Evolutionary conservation across 2,329 filamentous ascomycete genomes (phyloP), one percentile per base, ranked within the genome.

Genomic region (Dothideomycetes sp.): DNA sequence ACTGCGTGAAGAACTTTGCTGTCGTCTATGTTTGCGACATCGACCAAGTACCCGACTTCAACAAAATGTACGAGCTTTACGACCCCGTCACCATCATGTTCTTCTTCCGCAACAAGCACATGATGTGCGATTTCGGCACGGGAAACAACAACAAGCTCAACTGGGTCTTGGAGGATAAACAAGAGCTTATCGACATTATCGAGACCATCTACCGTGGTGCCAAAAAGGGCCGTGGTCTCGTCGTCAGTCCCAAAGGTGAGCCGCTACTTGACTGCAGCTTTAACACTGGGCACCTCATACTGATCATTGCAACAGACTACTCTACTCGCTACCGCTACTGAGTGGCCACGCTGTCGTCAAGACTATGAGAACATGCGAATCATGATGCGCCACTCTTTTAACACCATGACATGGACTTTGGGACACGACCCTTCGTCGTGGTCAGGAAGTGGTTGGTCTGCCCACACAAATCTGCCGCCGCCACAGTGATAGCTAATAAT

Each of bases 131-230:
- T 75, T 87, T 95, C 52, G 89, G 89, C 34, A 98, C 91, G 2
- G 91, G 91, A 49, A 94, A 98, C 66, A 98, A 98, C 64, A 98
- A 98, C 62, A 96, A 96, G 63, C 70, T 95, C 51, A 95, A 95
- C 59, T 94, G 86, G 81, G 85, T 94, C 35, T 69, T 94, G 38
- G 88, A 96, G 64, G 89, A 98, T 58, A 96, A 98, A 66, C 89
- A 96, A 62, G 91, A 98, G 67, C 70, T 98, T 54, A 94, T 98
- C 55, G 91, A 98, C 64, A 98, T 98, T 49, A 80, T 96, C 56
- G 91, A 98, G 71, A 95, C 88, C 7, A 88, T 98, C 45, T 98
- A 96, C 60, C 80, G 88, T 43, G 91, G 91, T n/a, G 91, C 91
- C 22, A 96, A 94, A 73, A 98, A 98, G 68, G 91, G 93, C 1